These are phyloP conservation scores for Arachnomyces sp. DNA, from an alignment of 2,329 filamentous ascomycete genomes.

Conservation along the genomic window DNA sequence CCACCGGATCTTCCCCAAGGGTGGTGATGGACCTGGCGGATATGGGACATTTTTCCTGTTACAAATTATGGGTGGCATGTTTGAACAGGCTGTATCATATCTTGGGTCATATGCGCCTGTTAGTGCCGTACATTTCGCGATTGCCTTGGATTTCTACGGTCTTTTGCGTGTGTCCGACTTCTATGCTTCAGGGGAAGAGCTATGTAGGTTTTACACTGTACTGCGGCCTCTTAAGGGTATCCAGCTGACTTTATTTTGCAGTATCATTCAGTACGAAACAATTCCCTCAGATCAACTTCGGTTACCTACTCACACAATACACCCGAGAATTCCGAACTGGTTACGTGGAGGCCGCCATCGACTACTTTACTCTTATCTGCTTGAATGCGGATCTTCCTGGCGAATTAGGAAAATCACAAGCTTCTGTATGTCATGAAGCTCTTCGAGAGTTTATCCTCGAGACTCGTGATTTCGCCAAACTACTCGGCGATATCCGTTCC, in stretches of 20 bases:
- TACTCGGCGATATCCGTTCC: conserved; percentile 81
- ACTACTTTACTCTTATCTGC: conserved; percentile 87
- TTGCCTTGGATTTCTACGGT: conserved; percentile 82
- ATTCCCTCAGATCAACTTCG: conserved; percentile 81
- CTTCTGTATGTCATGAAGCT: conserved; percentile 79
- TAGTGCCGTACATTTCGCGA: conserved; percentile 88
- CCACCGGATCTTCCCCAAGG: conserved; percentile 79
- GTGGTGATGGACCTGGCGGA: conserved; percentile 65
- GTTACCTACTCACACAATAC: conserved; percentile 87
- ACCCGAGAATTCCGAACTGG: conserved; percentile 91
- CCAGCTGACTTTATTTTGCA: conserved; percentile 21
- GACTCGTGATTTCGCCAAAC: conserved; percentile 86
- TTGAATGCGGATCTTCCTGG: conserved; percentile 77
- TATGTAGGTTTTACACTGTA: conserved; percentile 37
- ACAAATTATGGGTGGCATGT: conserved; percentile 82
- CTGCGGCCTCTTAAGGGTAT: conserved; percentile 10
- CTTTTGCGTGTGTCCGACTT: conserved; percentile 81
- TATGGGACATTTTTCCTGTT: conserved; percentile 92
- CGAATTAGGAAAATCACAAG: conserved; percentile 65
- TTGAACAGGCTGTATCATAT: conserved; percentile 86
- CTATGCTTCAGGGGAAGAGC: conserved; percentile 61
- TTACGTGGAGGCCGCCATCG: conserved; percentile 78
- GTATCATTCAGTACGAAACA: conserved; percentile 47
- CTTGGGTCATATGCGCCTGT: conserved; percentile 87
- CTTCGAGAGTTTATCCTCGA: conserved; percentile 92